These are phyloP conservation scores for Xylaria longipes DNA, from an alignment of 495 filamentous ascomycete genomes.

Conservation along the genomic window DNA sequence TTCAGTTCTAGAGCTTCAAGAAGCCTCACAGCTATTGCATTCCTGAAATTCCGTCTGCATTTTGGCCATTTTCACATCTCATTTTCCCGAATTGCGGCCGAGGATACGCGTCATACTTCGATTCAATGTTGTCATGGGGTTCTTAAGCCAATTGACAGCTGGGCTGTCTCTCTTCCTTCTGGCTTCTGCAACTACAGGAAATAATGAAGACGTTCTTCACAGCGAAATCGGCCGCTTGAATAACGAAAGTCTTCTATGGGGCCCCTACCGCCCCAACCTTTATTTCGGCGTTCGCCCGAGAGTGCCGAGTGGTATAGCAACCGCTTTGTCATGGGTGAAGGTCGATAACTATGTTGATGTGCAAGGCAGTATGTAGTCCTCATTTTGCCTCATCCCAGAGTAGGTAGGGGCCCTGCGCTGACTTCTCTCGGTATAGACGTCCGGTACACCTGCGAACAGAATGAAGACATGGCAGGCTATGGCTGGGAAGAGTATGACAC, in stretches of 20 bases:
- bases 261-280: conserved; percentile 91
- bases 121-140: conserved; percentile 38
- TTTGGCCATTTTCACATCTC: background rate
- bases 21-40: conserved; percentile 15
- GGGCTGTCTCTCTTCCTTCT: conserved; percentile 37
- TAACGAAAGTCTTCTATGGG: conserved; percentile 93
- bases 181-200: conserved; percentile 18
- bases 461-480: conserved; percentile 93
- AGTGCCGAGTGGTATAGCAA: conserved; percentile 82
- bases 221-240: conserved; percentile 64
- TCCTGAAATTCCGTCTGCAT: conserved; percentile 20
- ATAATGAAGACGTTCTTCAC: conserved; percentile 51
- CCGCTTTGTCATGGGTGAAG: conserved; percentile 88
- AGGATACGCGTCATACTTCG: background rate
- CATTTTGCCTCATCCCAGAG: conserved; percentile 1
- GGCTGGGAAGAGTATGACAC: conserved; percentile 98
- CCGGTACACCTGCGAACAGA: conserved; percentile 94
- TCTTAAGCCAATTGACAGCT: conserved; percentile 40
- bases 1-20: conserved; percentile 33
- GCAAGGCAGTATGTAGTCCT: conserved; percentile 71
- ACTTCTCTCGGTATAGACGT: conserved; percentile 63
- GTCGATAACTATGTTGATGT: conserved; percentile 80
- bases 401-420: conserved; percentile 10
- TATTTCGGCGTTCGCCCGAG: conserved; percentile 94
- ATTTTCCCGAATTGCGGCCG: background rate